Base-by-base conservation (phyloP, 1,139 yeast species). In the Lodderomyces margitis region DNA sequence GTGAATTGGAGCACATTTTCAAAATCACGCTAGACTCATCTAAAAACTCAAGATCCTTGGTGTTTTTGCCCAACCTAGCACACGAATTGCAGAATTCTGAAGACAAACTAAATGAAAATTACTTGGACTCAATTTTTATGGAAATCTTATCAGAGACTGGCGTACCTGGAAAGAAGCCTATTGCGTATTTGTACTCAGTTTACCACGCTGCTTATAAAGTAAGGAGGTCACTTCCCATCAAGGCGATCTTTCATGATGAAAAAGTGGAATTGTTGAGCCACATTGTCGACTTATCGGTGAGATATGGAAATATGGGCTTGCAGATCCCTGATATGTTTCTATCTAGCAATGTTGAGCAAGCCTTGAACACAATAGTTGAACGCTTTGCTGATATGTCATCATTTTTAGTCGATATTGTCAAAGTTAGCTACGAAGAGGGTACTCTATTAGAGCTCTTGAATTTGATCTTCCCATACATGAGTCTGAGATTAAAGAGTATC, bases 271-370 rank as follows among this genome's bases (percentile, higher is more conserved):
- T 80, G 3, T 60, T 81, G 40, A 67, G 70, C 41, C 80, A 80
- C 45, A 64, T 80, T 23, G 70, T 78, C 38, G 62, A 81, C 39
- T 66, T 83, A 37, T 61, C 81, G 11, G 68, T 84, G 12, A 81
- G 86, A 17, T 87, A 83, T 59, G 88, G 88, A 0, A 70, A 82
- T 27, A 81, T 87, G 28, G 64, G 84, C 28, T 80, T 87, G 54
- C 88, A 82, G 56, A 75, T 82, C 8, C 81, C 84, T 3, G 89
- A 81, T 45, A 76, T 83, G 81, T 81, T 82, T 46, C 51, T 70
- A 28, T 65, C 70, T 42, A 64, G 66, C 46, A 68, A 74, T 41
- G 47, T 70, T 20, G 48, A 59, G 8, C 46, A 46, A 5, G 53
- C 67, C 1, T 54, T 69, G 11, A 58, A 58, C 14, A 49, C 53